phyloP scores from a whole-genome alignment of 1,284 basidiomycete genomes.

The Cutaneotrichosporon cyanovorans region DNA sequence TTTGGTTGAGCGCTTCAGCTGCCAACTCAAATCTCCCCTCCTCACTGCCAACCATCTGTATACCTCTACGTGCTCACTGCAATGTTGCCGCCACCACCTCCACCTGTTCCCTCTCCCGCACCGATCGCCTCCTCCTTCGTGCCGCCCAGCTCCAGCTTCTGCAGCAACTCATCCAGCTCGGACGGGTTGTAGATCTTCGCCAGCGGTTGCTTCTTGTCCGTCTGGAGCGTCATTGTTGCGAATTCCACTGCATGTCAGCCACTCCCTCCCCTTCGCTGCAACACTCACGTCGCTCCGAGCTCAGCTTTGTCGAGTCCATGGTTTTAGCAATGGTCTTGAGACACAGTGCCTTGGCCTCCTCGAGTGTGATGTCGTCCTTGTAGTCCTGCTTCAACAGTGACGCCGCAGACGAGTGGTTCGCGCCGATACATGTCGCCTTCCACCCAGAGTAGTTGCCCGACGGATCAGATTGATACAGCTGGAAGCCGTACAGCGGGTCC shows the following conservation, averaged over 20 bases:
- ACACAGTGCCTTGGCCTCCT: conserved; percentile 85
- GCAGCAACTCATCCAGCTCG: conserved; percentile 82
- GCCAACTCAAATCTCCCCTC: too few species aligned
- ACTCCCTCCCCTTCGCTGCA: neutral
- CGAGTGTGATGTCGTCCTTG: conserved; percentile 84
- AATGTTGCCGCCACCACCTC: conserved; percentile 42
- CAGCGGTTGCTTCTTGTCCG: conserved; percentile 66
- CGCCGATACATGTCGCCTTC: conserved; percentile 97
- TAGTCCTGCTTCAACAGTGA: conserved; percentile 92
- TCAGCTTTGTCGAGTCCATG: conserved; percentile 95
- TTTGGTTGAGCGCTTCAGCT: too few species aligned
- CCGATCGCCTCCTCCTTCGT: conserved; percentile 59
- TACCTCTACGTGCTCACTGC: conserved; percentile 35
- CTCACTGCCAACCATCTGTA: neutral
- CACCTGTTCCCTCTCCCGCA: conserved; percentile 42
- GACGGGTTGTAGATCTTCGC: conserved; percentile 87
- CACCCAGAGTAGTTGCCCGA: conserved; percentile 98
- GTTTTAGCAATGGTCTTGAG: conserved; percentile 97
- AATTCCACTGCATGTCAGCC: conserved; percentile 68
- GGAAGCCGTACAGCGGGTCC: conserved; percentile 92
- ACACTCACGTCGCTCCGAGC: conserved; percentile 81
- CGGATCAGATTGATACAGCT: conserved; percentile 96
- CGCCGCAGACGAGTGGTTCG: conserved; percentile 69
- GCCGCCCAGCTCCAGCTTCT: conserved; percentile 73
- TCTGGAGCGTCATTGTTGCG: conserved; percentile 80